Evolutionary conservation across 129 eudicot species (phyloP), one percentile per base, ranked within the genome.

Genomic region (Solidago caesia): DNA sequence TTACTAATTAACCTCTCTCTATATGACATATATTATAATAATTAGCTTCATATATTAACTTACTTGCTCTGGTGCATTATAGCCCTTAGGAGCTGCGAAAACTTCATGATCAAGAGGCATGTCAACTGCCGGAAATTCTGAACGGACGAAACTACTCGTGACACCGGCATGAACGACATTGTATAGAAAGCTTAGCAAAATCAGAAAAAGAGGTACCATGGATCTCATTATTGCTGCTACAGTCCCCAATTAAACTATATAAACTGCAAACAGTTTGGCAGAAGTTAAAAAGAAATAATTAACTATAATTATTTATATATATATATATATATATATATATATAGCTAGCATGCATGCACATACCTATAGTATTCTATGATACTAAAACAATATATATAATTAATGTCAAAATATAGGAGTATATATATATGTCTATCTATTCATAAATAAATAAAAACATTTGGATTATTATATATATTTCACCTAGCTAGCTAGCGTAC

Each of bases 51-150:
- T 10, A 58, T 21, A 3, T 1, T 9, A 46, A 6, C 3, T 81
- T 87, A 89, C 99, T 77, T 95, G 99, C 66, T 95, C 86, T 43
- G 99, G 97, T 57, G 97, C 92, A 62, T 95, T 95, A 60, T 89
- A 66, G 77, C 99, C 99, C 60, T 77, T 69, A 8, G 97, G 97
- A 57, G 87, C 73, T 6, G 78, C 87, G 85, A 95, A 87, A 46
- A 70, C 97, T 84, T 89, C 86, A 87, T 95, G 72, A 70, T 89
- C 95, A 25, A 95, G 88, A 57, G 99, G 97, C 47, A 95, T 91
- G 81, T 95, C 99, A 77, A 74, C 69, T 49, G 97, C 78, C 71
- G 97, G 96, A 86, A 85, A 95, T 83, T 87, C 94, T 43, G 90
- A 76, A 47, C 99, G 97, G 61, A 89, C 57, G 72, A 91, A 95